Evolutionary conservation across 352 stramenopile genomes (phyloP).

Genomic region (Phytophthora podocarpi): DNA sequence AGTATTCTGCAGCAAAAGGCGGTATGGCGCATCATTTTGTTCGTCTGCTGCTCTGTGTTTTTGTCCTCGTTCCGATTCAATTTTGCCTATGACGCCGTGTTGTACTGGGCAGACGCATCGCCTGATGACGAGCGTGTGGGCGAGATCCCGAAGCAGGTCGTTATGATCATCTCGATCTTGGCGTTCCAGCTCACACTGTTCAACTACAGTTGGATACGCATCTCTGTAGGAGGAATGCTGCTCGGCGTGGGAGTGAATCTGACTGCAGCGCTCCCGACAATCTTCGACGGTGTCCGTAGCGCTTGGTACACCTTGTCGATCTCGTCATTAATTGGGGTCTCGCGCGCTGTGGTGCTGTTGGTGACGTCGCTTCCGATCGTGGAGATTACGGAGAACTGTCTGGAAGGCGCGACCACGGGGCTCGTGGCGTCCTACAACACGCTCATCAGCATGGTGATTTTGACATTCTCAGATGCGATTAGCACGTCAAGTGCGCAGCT

Average conservation of each 20-base stretch:
- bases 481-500: conserved; percentile 51
- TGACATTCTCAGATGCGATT: conserved; percentile 65
- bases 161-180: conserved; percentile 55
- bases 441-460: conserved; percentile 65
- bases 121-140: conserved; percentile 44
- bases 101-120: conserved; percentile 51
- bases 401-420: conserved; percentile 72
- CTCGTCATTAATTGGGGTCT: conserved; percentile 48
- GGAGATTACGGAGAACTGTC: conserved; percentile 75
- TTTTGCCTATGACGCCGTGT: conserved; percentile 51
- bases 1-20: conserved; percentile 78
- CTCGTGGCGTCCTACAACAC: conserved; percentile 65
- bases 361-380: conserved; percentile 70
- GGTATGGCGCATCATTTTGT: conserved; percentile 76
- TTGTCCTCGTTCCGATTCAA: conserved; percentile 70
- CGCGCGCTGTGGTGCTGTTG: conserved; percentile 42
- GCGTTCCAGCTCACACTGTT: conserved; percentile 64
- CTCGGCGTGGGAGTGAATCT: conserved; percentile 43
- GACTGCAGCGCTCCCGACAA: conserved; percentile 45
- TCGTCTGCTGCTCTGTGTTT: conserved; percentile 67
- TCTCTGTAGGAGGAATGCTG: conserved; percentile 52
- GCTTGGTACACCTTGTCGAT: conserved; percentile 58
- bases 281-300: conserved; percentile 50
- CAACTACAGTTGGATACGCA: conserved; percentile 76
- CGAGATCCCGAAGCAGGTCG: conserved; percentile 48